Conservation (phyloP, 2,329 filamentous ascomycete species). For the Stemphylium beticola region DNA sequence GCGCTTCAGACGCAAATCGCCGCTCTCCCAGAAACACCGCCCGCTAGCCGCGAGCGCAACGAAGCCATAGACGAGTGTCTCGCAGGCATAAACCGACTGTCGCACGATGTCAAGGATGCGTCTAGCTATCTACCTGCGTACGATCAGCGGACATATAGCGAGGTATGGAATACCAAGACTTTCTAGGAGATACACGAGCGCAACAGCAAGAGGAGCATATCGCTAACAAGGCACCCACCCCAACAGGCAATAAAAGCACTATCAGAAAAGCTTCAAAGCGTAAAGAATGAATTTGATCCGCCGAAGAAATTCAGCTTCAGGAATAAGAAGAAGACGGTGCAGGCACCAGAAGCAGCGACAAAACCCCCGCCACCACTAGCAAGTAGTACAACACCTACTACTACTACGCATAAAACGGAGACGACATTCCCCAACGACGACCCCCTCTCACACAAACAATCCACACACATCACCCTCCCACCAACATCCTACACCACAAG, state of each 20-base stretch:
- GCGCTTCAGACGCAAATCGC: conserved; percentile 78
- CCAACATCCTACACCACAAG: conserved; percentile 72
- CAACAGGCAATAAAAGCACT: conserved; percentile 77
- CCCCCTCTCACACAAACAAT: conserved; percentile 34
- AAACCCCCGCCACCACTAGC: conserved; percentile 37
- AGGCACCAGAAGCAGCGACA: background rate
- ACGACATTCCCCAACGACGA: conserved; percentile 25
- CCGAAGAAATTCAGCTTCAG: conserved; percentile 87
- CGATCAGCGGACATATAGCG: conserved; percentile 84
- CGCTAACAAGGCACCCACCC: conserved; percentile 25
- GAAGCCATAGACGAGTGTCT: conserved; percentile 83
- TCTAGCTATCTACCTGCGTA: conserved; percentile 83
- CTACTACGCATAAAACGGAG: background rate
- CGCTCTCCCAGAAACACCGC: conserved; percentile 66
- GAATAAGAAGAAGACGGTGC: conserved; percentile 58
- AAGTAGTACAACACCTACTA: background rate
- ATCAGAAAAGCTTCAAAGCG: conserved; percentile 77
- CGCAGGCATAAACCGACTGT: conserved; percentile 78
- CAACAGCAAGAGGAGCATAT: conserved; percentile 71
- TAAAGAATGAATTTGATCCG: conserved; percentile 68
- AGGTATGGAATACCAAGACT: conserved; percentile 72
- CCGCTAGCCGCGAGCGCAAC: conserved; percentile 73
- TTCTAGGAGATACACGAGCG: too few relatives aligned
- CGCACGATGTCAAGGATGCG: conserved; percentile 84
- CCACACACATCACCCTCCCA: conserved; percentile 75